Evolutionary conservation across 2,329 filamentous ascomycete species (phyloP), one percentile per base, ranked within the genome.

Genomic region (Ceratocystis ficicola): DNA sequence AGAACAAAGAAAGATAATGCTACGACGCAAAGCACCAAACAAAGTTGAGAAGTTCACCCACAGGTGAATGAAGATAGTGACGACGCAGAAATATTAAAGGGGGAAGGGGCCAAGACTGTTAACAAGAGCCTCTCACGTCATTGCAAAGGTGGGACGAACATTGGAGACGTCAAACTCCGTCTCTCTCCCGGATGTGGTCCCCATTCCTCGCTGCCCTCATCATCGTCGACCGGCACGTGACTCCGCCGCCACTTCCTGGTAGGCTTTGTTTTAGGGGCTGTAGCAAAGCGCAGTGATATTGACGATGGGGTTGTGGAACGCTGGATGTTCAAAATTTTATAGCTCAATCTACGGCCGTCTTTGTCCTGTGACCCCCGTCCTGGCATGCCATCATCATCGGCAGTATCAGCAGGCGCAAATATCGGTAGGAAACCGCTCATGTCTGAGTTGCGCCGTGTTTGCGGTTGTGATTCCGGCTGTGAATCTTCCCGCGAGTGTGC

Each of bases 241-340:
- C 62, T 62, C 25, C 28, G 57, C 12, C 44, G 32, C 25, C 66
- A 28, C 25, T 46, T 52, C 65, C 44, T 67, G 3, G 41, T 41
- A 17, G 28, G 20, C 50, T 62, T 64, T 25, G 66, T 32, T 22
- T 64, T 63, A 10, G 66, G 63, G 28, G 66, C 59, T 59, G 65
- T 65, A 5, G 66, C 66, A 22, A 67, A 67, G 2, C 66, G 63
- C 46, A 67, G 59, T 3, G 66, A 67, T 12, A 67, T 57, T 10
- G 66, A 67, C 12, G 60, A 62, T 17, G 66, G 66, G 12, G 66
- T 67, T 10, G 66, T 62, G 15, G 63, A 65, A 10, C 66, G 59
- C 62, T 62, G 62, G 17, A 67, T 59, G n/a, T 65, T 41, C 8
- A 67, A 8, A 44, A 67, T 65, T 60, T 65, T 67, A 30, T 67